These are phyloP conservation scores for Pleurotus pulmonarius DNA, from an alignment of 768 basidiomycete species.

Conservation along the genomic window DNA sequence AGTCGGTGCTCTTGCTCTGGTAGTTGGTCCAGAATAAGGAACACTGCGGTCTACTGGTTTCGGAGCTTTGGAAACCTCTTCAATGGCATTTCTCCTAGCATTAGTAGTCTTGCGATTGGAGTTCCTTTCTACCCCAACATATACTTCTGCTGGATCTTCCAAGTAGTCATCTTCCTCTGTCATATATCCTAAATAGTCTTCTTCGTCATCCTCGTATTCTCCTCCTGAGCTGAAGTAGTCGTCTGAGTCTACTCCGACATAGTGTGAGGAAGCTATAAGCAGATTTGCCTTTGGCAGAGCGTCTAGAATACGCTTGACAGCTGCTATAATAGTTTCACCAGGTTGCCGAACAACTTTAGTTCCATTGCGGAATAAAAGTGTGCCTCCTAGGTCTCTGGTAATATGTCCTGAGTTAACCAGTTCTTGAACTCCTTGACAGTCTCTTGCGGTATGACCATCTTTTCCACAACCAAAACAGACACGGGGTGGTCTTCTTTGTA, in stretches of 20 bases:
- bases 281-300: no score
- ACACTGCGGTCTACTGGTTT: neutral
- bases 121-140: no score
- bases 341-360: neutral
- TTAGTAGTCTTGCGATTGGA: neutral
- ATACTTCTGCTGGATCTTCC: neutral
- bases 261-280: no score
- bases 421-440: neutral
- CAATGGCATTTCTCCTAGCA: neutral
- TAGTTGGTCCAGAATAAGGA: neutral
- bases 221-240: neutral
- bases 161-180: neutral
- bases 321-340: neutral
- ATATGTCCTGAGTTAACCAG: neutral
- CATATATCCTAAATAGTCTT: neutral
- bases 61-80: neutral
- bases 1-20: neutral
- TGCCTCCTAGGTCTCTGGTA: neutral
- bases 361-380: neutral
- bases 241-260: neutral
- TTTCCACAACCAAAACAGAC: constrained; percentile 1
- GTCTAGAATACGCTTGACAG: neutral
- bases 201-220: neutral
- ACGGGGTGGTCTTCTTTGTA: neutral
- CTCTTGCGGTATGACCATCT: neutral